Base-by-base conservation (phyloP, 768 basidiomycete genomes). In the Podaxis carcinomalis region DNA sequence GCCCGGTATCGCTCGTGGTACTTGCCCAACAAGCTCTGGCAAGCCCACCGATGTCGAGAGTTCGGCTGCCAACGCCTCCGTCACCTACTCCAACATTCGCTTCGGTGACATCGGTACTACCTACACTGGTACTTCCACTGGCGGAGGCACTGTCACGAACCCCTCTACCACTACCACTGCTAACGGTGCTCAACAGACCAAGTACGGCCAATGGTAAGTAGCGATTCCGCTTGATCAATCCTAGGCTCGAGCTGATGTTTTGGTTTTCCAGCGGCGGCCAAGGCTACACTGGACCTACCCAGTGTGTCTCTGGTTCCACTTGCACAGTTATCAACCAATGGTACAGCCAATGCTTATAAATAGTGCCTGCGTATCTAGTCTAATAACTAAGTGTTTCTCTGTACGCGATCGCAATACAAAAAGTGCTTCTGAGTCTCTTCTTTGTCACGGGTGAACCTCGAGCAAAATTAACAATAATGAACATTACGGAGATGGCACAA, bases 81-180 rank as follows among this genome's bases (percentile, higher is more conserved):
- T 84, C 69, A 76, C 73, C 60, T 84, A 68, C 78, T 83, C 81
- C 35, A 83, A 83, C 77, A 84, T 83, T 75, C 77, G 73, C 68
- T 79, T 78, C 67, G 82, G 81, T 59, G 71, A 74, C 68, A 78
- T 83, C 66, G 78, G 77, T 62, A 77, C 79, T 28, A 82, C 81
- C 57, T 82, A 57, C 67, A 60, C 68, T 16, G 63, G 62, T 23
- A 51, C 54, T 10, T 56, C 61, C 54, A 62, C 63, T 35, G 42
- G 56, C 59, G 60, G 64, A 14, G 64, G 32, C 7, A 5, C 6
- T 32, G 7, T 5, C 32, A 32, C 32, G 6, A 32, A 32, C 7
- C 32, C 32, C 63, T 35, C 14, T 44, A 19, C 6, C n/a, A 16
- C 42, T 19, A 19, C 39, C 11, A 13, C 39, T 44, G 42, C n/a